Base-by-base conservation (phyloP, 192 early-diverging fungal species). In the Fimicolochytrium jonesii region DNA sequence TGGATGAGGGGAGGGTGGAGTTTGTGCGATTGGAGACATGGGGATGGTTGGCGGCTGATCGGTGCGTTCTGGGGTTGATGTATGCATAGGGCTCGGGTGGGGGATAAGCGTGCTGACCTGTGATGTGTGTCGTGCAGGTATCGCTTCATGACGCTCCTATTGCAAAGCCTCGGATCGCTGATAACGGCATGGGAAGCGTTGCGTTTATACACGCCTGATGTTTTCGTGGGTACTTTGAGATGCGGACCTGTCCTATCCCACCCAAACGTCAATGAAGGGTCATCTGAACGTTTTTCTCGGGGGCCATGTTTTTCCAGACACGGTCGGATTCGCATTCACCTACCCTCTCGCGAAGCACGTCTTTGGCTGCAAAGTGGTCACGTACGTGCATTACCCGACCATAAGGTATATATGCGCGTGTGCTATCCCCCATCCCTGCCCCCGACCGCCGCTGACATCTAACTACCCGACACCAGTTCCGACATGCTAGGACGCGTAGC, bases 321-420 rank as follows among this genome's bases (percentile, higher is more conserved):
- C 95, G 0, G 86, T 97, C 70, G 97, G 97, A 32, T 95, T 90
- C 69, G 95, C 93, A 5, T 97, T 98, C 56, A 90, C 88, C 2
- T 95, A 92, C 68, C 94, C 93, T 6, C 46, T 94, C 2, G 86
- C 88, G 0, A 77, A 75, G 39, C 45, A 79, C 25, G 41, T 94
- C 28, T 80, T 77, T 29, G 66, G 78, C 0, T 66, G 77, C 39
- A 77, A 79, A 41, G 82, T 87, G 1, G 80, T 89, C 0, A 79
- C 93, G 0, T 99, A 99, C 64, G 89, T 91, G 17, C 97, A 99
- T 71, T 99, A 99, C 60, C 97, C 97, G 9, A 87, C 88, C 7
- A 92, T 99, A 49, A 91, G 86, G 72, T 87, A 73, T n/a, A 52
- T 20, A 13, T 69, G 18, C 20, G 17, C 35, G 35, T 29, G n/a